These are phyloP conservation scores for Macadamia tetraphylla DNA, from an alignment of 164 flowering plant genomes.

Conservation along the genomic window DNA sequence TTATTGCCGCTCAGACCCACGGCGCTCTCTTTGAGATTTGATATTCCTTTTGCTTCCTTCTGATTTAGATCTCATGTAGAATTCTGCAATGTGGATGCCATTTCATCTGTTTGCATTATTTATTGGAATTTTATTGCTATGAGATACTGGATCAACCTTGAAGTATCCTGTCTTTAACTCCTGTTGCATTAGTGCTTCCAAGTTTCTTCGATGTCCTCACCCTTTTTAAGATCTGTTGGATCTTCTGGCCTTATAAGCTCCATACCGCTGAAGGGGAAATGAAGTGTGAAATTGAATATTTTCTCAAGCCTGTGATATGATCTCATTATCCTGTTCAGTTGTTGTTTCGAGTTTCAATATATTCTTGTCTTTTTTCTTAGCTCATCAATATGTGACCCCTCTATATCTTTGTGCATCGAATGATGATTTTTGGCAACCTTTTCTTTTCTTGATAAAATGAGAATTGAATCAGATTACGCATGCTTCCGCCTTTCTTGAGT, in stretches of 20 bases:
- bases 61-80: not conserved
- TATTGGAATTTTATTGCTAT: not conserved
- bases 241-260: not conserved
- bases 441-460: too few species aligned
- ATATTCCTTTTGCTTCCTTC: too few species aligned
- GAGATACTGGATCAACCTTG: not conserved
- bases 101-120: not conserved
- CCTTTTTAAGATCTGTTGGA: not conserved
- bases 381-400: too few species aligned
- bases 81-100: conserved; percentile 7
- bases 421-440: too few species aligned
- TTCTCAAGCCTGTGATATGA: not conserved
- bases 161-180: too few species aligned
- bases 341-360: too few species aligned
- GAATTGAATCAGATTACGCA: too few species aligned
- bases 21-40: too few species aligned
- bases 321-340: not conserved
- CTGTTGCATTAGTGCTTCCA: not conserved
- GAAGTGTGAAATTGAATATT: not conserved
- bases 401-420: too few species aligned
- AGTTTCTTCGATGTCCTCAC: not conserved
- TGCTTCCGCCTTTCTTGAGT: too few species aligned
- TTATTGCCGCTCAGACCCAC: too few species aligned
- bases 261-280: not conserved
- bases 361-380: too few species aligned